Evolutionary conservation across 116 monocot genomes (phyloP), one percentile per base, ranked within the genome.

Genomic region (Thalassia testudinum): DNA sequence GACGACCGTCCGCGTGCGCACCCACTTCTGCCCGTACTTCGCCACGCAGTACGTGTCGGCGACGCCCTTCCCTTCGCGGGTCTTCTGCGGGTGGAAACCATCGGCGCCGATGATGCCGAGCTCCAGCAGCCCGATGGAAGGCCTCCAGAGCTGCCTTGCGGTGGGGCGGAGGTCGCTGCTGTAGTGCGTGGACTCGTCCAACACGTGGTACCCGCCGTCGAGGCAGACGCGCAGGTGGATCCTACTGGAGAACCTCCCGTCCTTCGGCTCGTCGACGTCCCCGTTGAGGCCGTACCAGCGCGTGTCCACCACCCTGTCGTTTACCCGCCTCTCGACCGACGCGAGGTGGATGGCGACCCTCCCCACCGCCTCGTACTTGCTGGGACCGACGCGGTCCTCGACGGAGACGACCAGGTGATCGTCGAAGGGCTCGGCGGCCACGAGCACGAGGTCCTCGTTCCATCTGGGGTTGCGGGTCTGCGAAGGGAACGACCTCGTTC

Each of bases 401-500:
- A 75, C 68, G 7, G 26, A 49, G 27, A 75, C 45, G 21, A 68
- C 29, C 50, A 75, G 48, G 21, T 54, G 74, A 20, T 75, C 74
- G 42, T 75, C 74, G 37, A 75, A 69, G 0, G 74, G 74, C 37
- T 75, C 74, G 1, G 74, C 74, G 7, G 74, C 68, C 0, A 75
- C 74, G 40, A 75, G 59, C 43, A 75, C 23, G 7, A 75, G 27
- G 21, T 75, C 74, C 40, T 75, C 85, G 11, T 85, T 85, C 91
- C 91, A 91, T n/a, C 73, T 16, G 2, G 64, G 67, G 49, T 49
- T 78, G 21, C 62, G 52, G 7, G 60, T 66, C 3, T 78, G 69
- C 19, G 78, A 60, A 49, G 72, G 66, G 57, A 70, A 63, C 12
- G 43, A 17, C 26, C 55, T 78, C 0, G 85, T 91, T 48, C 61